Evolutionary conservation across 257 asterid genomes (phyloP).

Genomic region (Dorcoceras hygrometricum): DNA sequence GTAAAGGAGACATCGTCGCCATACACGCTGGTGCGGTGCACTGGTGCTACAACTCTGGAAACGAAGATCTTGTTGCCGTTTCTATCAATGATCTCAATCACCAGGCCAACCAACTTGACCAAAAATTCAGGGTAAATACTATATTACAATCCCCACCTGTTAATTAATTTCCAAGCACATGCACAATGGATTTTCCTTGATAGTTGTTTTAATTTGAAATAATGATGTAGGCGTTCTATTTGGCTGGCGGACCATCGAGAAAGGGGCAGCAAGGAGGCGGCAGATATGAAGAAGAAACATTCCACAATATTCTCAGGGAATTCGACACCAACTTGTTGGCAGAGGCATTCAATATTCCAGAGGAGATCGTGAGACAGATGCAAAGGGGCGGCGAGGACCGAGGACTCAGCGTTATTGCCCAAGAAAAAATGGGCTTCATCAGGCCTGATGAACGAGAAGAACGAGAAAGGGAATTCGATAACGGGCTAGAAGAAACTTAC

Average conservation of each 20-base stretch:
- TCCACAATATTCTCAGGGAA: slow-evolving; percentile 46
- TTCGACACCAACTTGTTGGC: slow-evolving; percentile 52
- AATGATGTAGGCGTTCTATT: slow-evolving; percentile 46
- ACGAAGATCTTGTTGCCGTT: slow-evolving; percentile 51
- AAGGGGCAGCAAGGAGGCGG: slow-evolving; percentile 18
- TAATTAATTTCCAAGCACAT: too few species aligned
- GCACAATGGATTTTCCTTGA: background rate
- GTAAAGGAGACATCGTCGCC: slow-evolving; percentile 58
- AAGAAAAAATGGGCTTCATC: slow-evolving; percentile 38
- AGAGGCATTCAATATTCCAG: slow-evolving; percentile 50
- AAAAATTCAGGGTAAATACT: slow-evolving; percentile 46
- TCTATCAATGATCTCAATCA: slow-evolving; percentile 69
- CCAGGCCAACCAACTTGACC: slow-evolving; percentile 67
- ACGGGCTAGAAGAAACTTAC: slow-evolving; percentile 47
- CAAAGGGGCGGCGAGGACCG: slow-evolving; percentile 40
- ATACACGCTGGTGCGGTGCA: slow-evolving; percentile 65
- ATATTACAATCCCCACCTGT: background rate
- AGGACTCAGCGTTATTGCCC: slow-evolving; percentile 50
- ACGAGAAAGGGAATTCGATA: slow-evolving; percentile 9
- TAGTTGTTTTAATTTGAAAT: background rate
- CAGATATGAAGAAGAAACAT: slow-evolving; percentile 18
- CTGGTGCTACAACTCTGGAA: slow-evolving; percentile 66
- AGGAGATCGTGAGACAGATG: slow-evolving; percentile 36
- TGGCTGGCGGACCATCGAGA: slow-evolving; percentile 57
- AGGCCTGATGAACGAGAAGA: slow-evolving; percentile 42